A percentile compares a stretch with the other conserved stretches of the same genome.
Evolutionary conservation across 805 yeast species (phyloP).

Genomic region (Nakazawaea ernobii): DNA sequence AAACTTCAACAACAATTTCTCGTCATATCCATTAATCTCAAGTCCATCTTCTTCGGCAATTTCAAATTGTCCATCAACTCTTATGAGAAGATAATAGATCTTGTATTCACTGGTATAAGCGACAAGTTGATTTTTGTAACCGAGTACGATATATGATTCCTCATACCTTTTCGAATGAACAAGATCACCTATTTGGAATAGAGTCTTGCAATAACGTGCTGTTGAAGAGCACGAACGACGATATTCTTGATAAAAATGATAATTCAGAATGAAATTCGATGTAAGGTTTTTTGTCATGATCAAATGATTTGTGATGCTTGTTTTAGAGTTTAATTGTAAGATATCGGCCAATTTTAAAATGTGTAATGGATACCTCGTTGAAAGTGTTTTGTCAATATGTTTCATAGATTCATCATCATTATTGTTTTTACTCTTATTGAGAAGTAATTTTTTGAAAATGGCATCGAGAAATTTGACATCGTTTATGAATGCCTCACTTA

Average conservation of each 20-base stretch:
- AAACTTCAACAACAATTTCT: neutral
- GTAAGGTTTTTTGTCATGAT: neutral
- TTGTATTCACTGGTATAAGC: neutral
- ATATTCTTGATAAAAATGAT: neutral
- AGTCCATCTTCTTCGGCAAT: slow-evolving; percentile 3
- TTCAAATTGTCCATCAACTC: slow-evolving; percentile 1
- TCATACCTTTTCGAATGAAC: neutral
- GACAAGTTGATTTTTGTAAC: neutral
- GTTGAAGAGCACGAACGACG: too few species aligned
- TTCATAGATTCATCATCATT: neutral
- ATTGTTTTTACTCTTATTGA: neutral
- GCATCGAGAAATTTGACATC: neutral
- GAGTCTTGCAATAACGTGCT: neutral
- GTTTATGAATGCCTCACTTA: neutral
- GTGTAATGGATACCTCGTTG: neutral
- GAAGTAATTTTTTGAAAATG: neutral
- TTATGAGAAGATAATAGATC: slow-evolving; percentile 4
- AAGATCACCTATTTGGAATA: slow-evolving; percentile 3
- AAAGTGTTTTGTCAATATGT: neutral
- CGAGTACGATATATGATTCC: neutral
- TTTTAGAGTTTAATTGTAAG: neutral
- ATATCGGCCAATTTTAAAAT: neutral
- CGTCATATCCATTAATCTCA: neutral
- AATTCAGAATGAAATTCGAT: neutral
- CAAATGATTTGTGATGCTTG: too few species aligned